phyloP scores from a whole-genome alignment of 1,284 basidiomycete genomes.

The Earliella scabrosa region DNA sequence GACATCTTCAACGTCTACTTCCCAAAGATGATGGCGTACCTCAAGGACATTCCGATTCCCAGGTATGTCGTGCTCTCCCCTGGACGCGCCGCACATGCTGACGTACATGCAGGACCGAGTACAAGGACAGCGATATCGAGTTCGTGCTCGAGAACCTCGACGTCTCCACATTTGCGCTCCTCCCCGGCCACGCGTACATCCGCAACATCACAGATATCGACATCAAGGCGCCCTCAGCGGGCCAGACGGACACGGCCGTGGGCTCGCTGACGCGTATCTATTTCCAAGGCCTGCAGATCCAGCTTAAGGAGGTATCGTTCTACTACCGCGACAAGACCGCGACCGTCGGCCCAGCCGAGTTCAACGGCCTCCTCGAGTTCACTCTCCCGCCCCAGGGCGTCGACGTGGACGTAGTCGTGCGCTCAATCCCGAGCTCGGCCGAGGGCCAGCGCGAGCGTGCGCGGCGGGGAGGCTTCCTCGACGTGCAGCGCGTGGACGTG shows the following conservation, averaged over 20 bases:
- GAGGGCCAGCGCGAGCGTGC: constrained; percentile 46
- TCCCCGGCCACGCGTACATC: constrained; percentile 72
- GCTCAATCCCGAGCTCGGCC: constrained; percentile 57
- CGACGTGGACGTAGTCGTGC: constrained; percentile 66
- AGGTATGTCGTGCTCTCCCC: too few species aligned
- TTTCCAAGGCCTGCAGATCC: constrained; percentile 63
- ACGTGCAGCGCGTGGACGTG: constrained; percentile 57
- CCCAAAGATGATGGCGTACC: constrained; percentile 49
- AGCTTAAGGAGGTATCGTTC: constrained; percentile 68
- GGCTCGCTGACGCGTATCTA: constrained; percentile 67
- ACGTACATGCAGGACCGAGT: constrained; percentile 56
- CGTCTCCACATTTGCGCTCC: constrained; percentile 61
- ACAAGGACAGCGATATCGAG: constrained; percentile 64
- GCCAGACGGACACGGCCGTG: constrained; percentile 47
- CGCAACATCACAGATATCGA: constrained; percentile 76
- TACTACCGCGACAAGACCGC: constrained; percentile 67
- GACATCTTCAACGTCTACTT: constrained; percentile 70
- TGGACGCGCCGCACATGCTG: too few species aligned
- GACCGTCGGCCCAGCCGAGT: constrained; percentile 54
- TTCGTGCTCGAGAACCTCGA: constrained; percentile 75
- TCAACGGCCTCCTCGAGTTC: constrained; percentile 63
- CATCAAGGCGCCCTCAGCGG: constrained; percentile 51
- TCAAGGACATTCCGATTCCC: constrained; percentile 66
- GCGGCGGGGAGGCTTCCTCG: constrained; percentile 52
- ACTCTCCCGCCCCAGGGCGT: constrained; percentile 66